These are phyloP conservation scores for Plectosphaerella plurivora DNA, from an alignment of 2,329 filamentous ascomycete species.

Conservation along the genomic window DNA sequence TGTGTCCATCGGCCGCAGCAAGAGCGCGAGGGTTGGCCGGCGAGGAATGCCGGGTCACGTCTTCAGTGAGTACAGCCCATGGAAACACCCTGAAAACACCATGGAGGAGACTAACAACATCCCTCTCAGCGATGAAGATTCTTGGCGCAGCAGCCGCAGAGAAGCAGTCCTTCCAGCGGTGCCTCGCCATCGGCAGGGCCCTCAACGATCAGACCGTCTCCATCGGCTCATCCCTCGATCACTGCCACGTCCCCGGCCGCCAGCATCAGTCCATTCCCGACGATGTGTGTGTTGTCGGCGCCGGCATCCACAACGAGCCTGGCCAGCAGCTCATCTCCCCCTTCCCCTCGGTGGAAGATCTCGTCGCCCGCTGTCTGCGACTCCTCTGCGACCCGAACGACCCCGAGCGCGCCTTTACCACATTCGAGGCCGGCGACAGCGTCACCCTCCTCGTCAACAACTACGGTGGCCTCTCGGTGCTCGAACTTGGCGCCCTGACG, in stretches of 20 bases:
- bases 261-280: conserved; percentile 37
- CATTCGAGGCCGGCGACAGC: conserved; percentile 36
- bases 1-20: conserved; percentile 62
- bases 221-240: conserved; percentile 64
- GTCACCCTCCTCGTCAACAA: conserved; percentile 53
- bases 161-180: conserved; percentile 50
- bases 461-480: conserved; percentile 48
- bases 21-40: conserved; percentile 66
- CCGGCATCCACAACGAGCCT: conserved; percentile 51
- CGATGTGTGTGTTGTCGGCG: conserved; percentile 39
- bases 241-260: conserved; percentile 68
- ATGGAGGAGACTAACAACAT: not conserved
- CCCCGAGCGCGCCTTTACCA: conserved; percentile 48
- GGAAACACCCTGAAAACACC: conserved; percentile 23
- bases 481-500: conserved; percentile 51
- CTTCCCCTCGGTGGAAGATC: conserved; percentile 30
- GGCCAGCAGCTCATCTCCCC: conserved; percentile 24
- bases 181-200: conserved; percentile 53
- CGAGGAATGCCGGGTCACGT: conserved; percentile 66
- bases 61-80: conserved; percentile 33
- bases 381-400: conserved; percentile 48
- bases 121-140: conserved; percentile 64
- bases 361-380: conserved; percentile 42
- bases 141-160: conserved; percentile 60
- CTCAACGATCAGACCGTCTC: conserved; percentile 56